A percentile compares a stretch with the other conserved stretches of the same genome.
Conservation (phyloP, 208 protist species). For the Trypanosoma avium region DNA sequence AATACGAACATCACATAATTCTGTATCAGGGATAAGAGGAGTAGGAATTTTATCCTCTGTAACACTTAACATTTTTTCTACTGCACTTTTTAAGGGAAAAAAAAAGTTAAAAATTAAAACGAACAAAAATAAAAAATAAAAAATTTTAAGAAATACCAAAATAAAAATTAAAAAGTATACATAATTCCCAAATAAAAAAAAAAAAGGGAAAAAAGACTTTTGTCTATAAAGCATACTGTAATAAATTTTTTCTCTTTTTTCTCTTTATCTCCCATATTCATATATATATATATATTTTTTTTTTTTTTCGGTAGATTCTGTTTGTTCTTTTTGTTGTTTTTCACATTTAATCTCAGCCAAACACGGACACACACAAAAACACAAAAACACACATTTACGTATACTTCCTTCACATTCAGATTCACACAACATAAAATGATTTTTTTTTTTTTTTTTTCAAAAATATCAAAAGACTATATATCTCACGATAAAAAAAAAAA, state of each 20-base stretch:
- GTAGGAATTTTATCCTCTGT: slow-evolving; percentile 28
- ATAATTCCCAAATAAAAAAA: background rate
- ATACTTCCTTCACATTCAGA: slow-evolving; percentile 4
- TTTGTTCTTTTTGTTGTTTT: too few relatives aligned
- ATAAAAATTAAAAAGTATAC: background rate
- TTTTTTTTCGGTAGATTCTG: too few relatives aligned
- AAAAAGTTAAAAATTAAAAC: background rate
- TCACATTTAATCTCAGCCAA: too few relatives aligned
- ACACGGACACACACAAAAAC: background rate
- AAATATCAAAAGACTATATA: slow-evolving; percentile 6
- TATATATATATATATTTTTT: too few relatives aligned
- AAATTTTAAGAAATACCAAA: background rate
- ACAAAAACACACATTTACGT: background rate
- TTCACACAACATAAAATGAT: too few relatives aligned
- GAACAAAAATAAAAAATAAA: slow-evolving; percentile 22
- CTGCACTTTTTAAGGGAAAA: background rate
- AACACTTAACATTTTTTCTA: slow-evolving; percentile 16
- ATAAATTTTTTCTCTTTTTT: too few relatives aligned
- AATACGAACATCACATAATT: slow-evolving; percentile 53
- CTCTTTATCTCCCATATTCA: too few relatives aligned
- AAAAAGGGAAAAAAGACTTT: background rate
- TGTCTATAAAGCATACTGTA: too few relatives aligned
- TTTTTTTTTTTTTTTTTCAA: too few relatives aligned
- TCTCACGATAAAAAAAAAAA: slow-evolving; percentile 3
- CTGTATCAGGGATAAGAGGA: slow-evolving; percentile 33